Evolutionary conservation across 78 protist species (phyloP), one percentile per base, ranked within the genome.

Genomic region (Anaeramoeba ignava): DNA sequence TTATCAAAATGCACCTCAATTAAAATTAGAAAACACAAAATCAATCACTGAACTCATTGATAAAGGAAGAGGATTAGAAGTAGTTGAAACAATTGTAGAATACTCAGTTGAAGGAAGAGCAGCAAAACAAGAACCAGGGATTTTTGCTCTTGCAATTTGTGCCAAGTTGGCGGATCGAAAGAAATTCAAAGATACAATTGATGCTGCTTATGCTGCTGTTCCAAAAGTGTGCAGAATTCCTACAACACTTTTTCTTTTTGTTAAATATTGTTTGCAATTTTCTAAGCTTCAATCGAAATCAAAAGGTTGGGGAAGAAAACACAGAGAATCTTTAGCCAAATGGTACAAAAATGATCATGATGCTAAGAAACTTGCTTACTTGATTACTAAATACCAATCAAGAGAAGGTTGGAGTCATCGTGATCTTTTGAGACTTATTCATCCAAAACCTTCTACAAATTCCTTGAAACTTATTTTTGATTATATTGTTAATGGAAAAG

Each of bases 231-330:
- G 88, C 83, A 39, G 83, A 54, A 85, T 41, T n/a, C 88, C 88
- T 0, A 85, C 88, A 33, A 17, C 2, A n/a, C 67, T 85, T 37
- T 85, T 85, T n/a, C 8, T 0, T 37, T 78, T 80, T 40, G 12
- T 85, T 33, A 82, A 39, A 23, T 84, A 40, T 36, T n/a, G 1
- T 27, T n/a, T n/a, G n/a, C n/a, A n/a, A n/a, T n/a, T n/a, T n/a
- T 33, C 3, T 3, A 0, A 0, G 17, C 27, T 84, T 0, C 78
- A 1, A 33, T 1, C 87, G 38, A 82, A 82, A 0, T 38, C 42
- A 27, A 85, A 37, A 33, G 88, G 88, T 42, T 85, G 83, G 83
- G 88, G 88, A 38, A 68, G 88, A 27, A 84, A 37, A 17, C 23
- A 3, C 85, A 79, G 83, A 42, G 41, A 54, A 39, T 38, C 79